A percentile compares a stretch with the other conserved stretches of the same genome.
phyloP scores from a whole-genome alignment of 2,329 filamentous ascomycete species.

The Pseudopithomyces maydicus region DNA sequence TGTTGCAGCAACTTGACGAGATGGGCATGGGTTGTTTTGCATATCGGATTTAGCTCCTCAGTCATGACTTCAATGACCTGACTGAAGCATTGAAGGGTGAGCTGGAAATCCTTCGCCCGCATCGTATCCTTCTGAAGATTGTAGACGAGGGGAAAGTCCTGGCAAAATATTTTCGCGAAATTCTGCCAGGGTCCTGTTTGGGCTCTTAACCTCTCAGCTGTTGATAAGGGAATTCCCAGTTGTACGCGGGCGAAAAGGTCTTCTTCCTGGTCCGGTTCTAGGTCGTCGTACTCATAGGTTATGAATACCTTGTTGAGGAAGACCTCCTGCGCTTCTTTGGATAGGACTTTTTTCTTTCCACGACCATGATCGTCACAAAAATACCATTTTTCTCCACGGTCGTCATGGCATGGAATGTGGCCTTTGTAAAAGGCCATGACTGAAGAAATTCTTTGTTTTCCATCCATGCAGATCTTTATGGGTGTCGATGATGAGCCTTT shows the following conservation, averaged over 20 bases:
- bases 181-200: slow-evolving; percentile 53
- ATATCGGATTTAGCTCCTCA: slow-evolving; percentile 27
- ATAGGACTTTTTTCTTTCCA: slow-evolving; percentile 38
- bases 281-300: slow-evolving; percentile 49
- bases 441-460: slow-evolving; percentile 55
- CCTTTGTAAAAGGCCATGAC: slow-evolving; percentile 53
- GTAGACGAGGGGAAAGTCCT: slow-evolving; percentile 48
- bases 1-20: slow-evolving; percentile 36
- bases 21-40: slow-evolving; percentile 25
- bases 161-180: slow-evolving; percentile 49
- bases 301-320: slow-evolving; percentile 50
- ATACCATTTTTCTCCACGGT: slow-evolving; percentile 49
- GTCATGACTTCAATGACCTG: slow-evolving; percentile 42
- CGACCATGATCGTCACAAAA: slow-evolving; percentile 20
- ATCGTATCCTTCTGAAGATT: slow-evolving; percentile 32
- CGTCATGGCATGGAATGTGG: slow-evolving; percentile 51
- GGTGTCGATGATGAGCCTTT: slow-evolving; percentile 20
- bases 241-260: slow-evolving; percentile 56
- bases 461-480: slow-evolving; percentile 51
- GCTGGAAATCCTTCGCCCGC: slow-evolving; percentile 40
- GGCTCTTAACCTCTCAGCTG: slow-evolving; percentile 54
- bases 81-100: slow-evolving; percentile 41
- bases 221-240: slow-evolving; percentile 50
- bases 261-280: slow-evolving; percentile 51
- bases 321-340: slow-evolving; percentile 39